Evolutionary conservation across 768 basidiomycete species (phyloP), one percentile per base, ranked within the genome.

Genomic region (Phylloporus arenicola): DNA sequence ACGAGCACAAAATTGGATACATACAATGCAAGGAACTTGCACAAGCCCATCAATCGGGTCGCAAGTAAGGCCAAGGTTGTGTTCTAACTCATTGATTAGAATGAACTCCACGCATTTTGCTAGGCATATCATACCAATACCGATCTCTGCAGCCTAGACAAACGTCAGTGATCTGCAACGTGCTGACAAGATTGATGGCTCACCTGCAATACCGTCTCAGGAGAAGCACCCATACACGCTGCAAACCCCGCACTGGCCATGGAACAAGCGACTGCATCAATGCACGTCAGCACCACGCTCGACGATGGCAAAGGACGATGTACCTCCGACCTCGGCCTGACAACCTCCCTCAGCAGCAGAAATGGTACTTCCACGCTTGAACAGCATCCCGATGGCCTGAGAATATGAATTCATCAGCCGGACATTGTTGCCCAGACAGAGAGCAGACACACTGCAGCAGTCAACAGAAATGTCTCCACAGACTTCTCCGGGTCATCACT

Each of bases 361-460:
- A 45, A 97, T 96, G 2, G 94, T 95, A 54, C 91, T 92, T n/a
- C 93, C 92, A 52, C 94, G 82, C 66, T 98, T 97, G 75, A 92
- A 95, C 29, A 96, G 72, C 93, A 96, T 96, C 14, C 94, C 92
- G 47, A 95, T 71, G 9, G 93, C 87, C 87, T 89, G 47, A 43
- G 19, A 19, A 56, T 45, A 35, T 22, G 16, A 43, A 45, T 38
- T 55, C 52, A 47, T 55, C 20, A 60, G 44, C 47, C 20, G 11
- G 35, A 43, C 17, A 33, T 24, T 9, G 25, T 43, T n/a, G 16
- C 16, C 20, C 20, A 39, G 46, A 40, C 8, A 4, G 20, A 30
- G 30, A 10, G 19, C 10, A 37, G 48, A 73, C 81, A 57, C 61
- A 90, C 91, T 47, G 89, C 75, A 43, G 92, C 89, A 5, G 93